A percentile compares a stretch with the other conserved stretches of the same genome.
These are phyloP conservation scores for Babesia sp. DNA, from an alignment of 169 alveolate genomes.

Conservation along the genomic window DNA sequence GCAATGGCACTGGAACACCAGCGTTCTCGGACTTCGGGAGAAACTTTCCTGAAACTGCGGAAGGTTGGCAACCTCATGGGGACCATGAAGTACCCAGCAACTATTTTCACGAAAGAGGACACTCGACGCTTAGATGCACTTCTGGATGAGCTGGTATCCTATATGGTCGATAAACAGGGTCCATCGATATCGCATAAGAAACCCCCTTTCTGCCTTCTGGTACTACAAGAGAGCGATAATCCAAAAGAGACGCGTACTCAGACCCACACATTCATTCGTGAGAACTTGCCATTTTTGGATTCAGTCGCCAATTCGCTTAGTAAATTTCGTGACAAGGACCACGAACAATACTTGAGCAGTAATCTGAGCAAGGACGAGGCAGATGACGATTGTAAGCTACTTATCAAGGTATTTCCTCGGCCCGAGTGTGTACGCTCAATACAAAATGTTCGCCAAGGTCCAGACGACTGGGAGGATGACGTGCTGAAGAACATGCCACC, in stretches of 20 bases:
- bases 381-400: not conserved
- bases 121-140: conserved; percentile 20
- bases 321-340: not conserved
- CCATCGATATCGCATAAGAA: conserved; percentile 4
- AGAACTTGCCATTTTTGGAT: conserved; percentile 56
- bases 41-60: conserved; percentile 30
- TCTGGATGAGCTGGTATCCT: conserved; percentile 18
- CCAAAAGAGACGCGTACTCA: conserved; percentile 23
- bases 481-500: conserved; percentile 25
- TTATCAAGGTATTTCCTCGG: conserved; percentile 29
- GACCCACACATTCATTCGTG: conserved; percentile 42
- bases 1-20: conserved; percentile 34
- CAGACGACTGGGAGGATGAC: conserved; percentile 10
- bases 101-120: conserved; percentile 38
- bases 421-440: conserved; percentile 5
- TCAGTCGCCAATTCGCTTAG: conserved; percentile 19
- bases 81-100: conserved; percentile 38
- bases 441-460: not conserved
- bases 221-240: conserved; percentile 12
- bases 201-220: conserved; percentile 33
- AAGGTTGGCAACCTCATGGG: conserved; percentile 26
- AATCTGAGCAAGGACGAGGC: not conserved
- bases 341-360: not conserved
- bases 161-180: not conserved
- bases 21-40: conserved; percentile 29